Evolutionary conservation across 129 eudicot genomes (phyloP), one percentile per base, ranked within the genome.

Genomic region (Arctium minus): DNA sequence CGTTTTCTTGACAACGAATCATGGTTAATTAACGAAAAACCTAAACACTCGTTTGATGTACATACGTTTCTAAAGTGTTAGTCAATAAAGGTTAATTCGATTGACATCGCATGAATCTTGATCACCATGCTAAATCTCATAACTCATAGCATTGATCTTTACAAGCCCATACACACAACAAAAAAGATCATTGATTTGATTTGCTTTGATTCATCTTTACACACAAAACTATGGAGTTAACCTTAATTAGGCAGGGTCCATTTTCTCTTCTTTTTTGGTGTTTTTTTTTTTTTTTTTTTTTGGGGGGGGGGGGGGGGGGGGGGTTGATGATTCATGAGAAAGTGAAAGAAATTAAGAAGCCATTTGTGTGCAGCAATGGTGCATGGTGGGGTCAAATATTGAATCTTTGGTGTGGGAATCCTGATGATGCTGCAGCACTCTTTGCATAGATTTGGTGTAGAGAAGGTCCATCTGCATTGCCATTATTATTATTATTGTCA

Each of bases 341-440:
- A 87, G 76, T 87, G 88, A 83, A 2, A 37, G 6, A 4, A 37
- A 35, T 35, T 42, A 68, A 31, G 71, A 18, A 84, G 69, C 89
- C 91, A 86, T 86, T 87, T 80, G 70, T 84, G 32, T 81, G 92
- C 74, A 80, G 85, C 94, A 90, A 88, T 68, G 86, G 83, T 71
- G 18, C 84, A 79, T n/a, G 87, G 64, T 37, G 73, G 73, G 79
- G 12, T 86, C 44, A 82, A 36, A 68, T 67, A 40, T 62, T 81
- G 70, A 86, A 77, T 86, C 81, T 82, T 72, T 77, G 87, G 17
- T 84, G 93, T 73, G 88, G 97, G 98, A 93, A 96, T 96, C 99
- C 94, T 96, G 99, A 96, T 93, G 99, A 96, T 96, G 98, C 99
- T 96, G 98, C 97, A 91, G 96, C 95, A 90, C 83, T 64, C 70